phyloP scores from a whole-genome alignment of 495 filamentous ascomycete genomes.

The Amphirosellinia nigrospora region DNA sequence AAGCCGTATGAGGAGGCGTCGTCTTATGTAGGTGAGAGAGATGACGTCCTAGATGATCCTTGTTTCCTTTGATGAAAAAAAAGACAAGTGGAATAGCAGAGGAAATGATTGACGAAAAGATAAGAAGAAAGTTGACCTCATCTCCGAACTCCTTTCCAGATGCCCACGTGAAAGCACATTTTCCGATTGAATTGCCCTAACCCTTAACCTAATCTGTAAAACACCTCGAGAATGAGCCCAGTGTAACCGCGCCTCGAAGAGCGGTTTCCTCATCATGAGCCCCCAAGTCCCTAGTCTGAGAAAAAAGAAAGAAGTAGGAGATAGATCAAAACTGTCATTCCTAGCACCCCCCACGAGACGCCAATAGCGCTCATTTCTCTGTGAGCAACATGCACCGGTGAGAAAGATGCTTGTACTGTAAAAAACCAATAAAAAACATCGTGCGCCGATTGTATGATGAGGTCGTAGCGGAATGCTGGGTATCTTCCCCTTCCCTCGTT shows the following conservation, averaged over 20 bases:
- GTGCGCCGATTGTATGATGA: constrained; percentile 26
- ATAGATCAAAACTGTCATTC: background rate
- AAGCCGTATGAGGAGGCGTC: background rate
- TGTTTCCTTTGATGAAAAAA: background rate
- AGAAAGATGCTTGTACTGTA: constrained; percentile 27
- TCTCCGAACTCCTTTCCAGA: constrained; percentile 26
- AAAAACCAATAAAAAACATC: constrained; percentile 25
- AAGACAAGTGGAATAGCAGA: background rate
- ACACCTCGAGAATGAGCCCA: constrained; percentile 8
- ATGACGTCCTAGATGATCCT: background rate
- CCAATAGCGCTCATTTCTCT: background rate
- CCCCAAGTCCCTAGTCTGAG: background rate
- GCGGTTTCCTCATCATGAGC: constrained; percentile 16
- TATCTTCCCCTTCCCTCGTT: constrained; percentile 31
- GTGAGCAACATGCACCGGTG: background rate
- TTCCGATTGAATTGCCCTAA: constrained; percentile 7
- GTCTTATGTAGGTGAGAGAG: background rate
- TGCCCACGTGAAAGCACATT: constrained; percentile 23
- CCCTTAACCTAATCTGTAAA: constrained; percentile 11
- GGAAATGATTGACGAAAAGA: no score
- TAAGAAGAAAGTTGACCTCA: background rate
- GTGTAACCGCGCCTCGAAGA: constrained; percentile 7
- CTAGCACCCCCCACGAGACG: background rate
- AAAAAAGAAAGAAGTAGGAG: constrained; percentile 22
- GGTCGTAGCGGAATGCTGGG: constrained; percentile 18